These are phyloP conservation scores for Pedinophyceae sp. DNA, from an alignment of 139 green algal species.

Conservation along the genomic window DNA sequence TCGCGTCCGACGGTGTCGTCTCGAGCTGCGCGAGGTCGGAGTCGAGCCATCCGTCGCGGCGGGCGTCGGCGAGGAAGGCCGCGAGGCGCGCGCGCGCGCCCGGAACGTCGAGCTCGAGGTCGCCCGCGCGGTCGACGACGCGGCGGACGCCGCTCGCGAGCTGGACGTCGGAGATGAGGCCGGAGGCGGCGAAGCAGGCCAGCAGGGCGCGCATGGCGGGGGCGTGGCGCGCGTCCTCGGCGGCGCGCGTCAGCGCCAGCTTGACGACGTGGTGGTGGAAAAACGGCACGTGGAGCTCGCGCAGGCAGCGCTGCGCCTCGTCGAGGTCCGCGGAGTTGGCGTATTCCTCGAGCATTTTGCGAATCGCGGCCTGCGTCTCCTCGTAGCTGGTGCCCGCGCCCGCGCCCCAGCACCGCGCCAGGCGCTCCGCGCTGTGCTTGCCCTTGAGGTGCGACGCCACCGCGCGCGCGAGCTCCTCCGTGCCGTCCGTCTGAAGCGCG, in stretches of 20 bases:
- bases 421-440: slow-evolving; percentile 47
- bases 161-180: slow-evolving; percentile 3
- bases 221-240: slow-evolving; percentile 17
- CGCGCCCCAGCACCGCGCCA: slow-evolving; percentile 65
- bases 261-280: slow-evolving; percentile 69
- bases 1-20: too few species aligned
- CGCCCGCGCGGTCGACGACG: neutral
- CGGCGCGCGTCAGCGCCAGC: slow-evolving; percentile 35
- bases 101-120: slow-evolving; percentile 7
- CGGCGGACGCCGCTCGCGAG: slow-evolving; percentile 2
- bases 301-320: slow-evolving; percentile 33
- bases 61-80: neutral
- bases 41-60: neutral
- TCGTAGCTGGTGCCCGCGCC: slow-evolving; percentile 14
- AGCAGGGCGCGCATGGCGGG: slow-evolving; percentile 1
- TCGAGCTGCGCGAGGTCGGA: neutral
- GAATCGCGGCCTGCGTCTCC: slow-evolving; percentile 19
- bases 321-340: slow-evolving; percentile 8
- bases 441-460: slow-evolving; percentile 28
- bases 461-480: too few species aligned
- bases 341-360: slow-evolving; percentile 47
- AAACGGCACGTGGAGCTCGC: slow-evolving; percentile 38
- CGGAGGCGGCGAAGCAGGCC: neutral
- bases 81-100: neutral
- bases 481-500: too few species aligned